phyloP scores from a whole-genome alignment of 495 filamentous ascomycete genomes.

The Usnea hakonensis region DNA sequence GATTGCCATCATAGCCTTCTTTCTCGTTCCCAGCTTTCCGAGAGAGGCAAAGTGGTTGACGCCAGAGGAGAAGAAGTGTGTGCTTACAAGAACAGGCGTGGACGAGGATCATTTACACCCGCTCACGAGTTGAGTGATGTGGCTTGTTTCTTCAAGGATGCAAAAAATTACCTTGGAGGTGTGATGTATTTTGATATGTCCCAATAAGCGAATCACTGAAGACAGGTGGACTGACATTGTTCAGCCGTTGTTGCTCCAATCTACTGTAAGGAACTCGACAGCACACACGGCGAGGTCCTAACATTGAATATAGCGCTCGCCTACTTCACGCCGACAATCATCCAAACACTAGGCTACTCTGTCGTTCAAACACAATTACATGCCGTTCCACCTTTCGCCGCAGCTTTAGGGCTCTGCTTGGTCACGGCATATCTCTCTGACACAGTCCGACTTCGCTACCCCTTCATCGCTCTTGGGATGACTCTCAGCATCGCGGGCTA shows the following conservation, averaged over 20 bases:
- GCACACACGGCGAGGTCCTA: too few relatives aligned
- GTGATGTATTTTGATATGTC: constrained; percentile 29
- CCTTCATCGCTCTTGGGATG: constrained; percentile 44
- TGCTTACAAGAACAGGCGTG: constrained; percentile 15
- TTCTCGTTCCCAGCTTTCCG: constrained; percentile 32
- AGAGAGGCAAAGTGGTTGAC: constrained; percentile 28
- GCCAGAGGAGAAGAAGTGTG: constrained; percentile 10
- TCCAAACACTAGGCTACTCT: constrained; percentile 36
- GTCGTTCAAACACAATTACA: constrained; percentile 43
- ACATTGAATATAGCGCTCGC: constrained; percentile 22
- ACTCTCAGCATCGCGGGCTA: constrained; percentile 48
- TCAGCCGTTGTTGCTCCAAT: constrained; percentile 24
- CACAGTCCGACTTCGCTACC: constrained; percentile 48
- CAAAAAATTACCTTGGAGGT: constrained; percentile 24
- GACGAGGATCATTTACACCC: constrained; percentile 7
- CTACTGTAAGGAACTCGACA: constrained; percentile 10
- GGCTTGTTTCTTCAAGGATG: constrained; percentile 14
- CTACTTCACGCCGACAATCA: constrained; percentile 35
- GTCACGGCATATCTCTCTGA: constrained; percentile 50
- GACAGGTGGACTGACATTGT: too few relatives aligned
- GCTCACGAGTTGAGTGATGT: too few relatives aligned
- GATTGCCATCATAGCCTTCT: constrained; percentile 26
- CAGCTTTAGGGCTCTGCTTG: constrained; percentile 48
- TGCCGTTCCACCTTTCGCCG: constrained; percentile 39
- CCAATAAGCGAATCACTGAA: too few relatives aligned